Evolutionary conservation across 1,139 yeast species (phyloP), one percentile per base, ranked within the genome.

Genomic region (Candida tropicalis): DNA sequence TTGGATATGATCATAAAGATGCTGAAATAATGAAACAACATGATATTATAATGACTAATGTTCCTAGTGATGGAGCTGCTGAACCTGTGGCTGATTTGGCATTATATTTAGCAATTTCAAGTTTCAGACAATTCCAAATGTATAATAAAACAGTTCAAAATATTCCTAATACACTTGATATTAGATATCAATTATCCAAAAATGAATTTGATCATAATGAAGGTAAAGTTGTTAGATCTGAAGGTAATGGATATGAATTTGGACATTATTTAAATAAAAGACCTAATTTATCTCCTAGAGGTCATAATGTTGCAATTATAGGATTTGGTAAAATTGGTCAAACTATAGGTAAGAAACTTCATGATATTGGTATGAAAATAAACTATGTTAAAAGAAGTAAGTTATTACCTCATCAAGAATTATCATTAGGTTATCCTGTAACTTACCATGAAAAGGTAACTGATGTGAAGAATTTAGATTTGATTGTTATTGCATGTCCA

Each of bases 271-370:
- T 73, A 4, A 65, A 63, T 26, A 57, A 63, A 8, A 56, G 72
- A 36, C 60, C 56, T 18, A 70, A 70, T 45, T 51, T 54, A 32
- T 74, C 79, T 12, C 89, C 90, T 5, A 60, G 66, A 4, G 82
- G 82, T 31, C 84, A 82, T 54, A 66, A 68, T 22, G 91, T 74
- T 0, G 81, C 85, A 6, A 75, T 88, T 35, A 77, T 86, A 3
- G 96, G 96, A 0, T 83, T 87, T 56, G 96, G 96, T 1, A 73
- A 79, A 31, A 87, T 88, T 54, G 96, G 96, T 5, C 75, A 75
- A 57, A 73, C 75, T 29, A 79, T 86, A 40, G 95, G 84, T 2
- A 60, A 65, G 39, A 72, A 84, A 50, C 69, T 87, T 51, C 49
- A 67, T 31, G 67, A 66, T 7, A 65, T 87, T 35, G 91, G 90